Conservation (phyloP, 2,329 filamentous ascomycete species). For the Ceratocystis ficicola region DNA sequence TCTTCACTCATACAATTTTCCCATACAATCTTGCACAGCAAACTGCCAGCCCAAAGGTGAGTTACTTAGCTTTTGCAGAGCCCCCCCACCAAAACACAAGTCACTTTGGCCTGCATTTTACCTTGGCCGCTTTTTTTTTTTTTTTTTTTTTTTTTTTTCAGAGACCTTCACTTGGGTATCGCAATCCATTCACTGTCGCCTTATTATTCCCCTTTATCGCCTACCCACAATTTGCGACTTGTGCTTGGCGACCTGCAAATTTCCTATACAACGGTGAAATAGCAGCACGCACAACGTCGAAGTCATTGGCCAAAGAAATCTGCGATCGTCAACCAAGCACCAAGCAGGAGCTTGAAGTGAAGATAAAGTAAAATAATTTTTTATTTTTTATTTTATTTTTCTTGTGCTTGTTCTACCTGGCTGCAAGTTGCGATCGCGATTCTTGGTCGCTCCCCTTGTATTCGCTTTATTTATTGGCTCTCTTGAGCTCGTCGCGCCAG, state of each 20-base stretch:
- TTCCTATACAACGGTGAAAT: neutral
- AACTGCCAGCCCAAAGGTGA: constrained; percentile 41
- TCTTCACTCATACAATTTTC: constrained; percentile 50
- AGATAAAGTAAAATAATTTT: neutral
- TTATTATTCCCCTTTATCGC: constrained; percentile 1
- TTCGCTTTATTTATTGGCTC: neutral
- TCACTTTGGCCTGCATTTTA: constrained; percentile 22
- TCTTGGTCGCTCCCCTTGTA: neutral
- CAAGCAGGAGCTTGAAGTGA: neutral
- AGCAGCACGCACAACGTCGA: too few species aligned
- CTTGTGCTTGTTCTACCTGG: neutral
- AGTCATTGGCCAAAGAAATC: neutral
- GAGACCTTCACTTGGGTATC: constrained; percentile 4
- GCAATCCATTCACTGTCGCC: constrained; percentile 6
- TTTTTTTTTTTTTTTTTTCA: constrained; percentile 22
- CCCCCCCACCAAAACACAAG: constrained; percentile 25
- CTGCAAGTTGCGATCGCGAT: neutral
- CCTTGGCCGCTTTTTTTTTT: constrained; percentile 22
- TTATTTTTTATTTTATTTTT: neutral
- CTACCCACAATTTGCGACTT: neutral
- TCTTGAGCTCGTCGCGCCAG: neutral
- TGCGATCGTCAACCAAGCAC: neutral
- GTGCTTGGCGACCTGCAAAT: neutral
- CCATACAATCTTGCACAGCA: constrained; percentile 41
- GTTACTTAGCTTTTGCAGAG: constrained; percentile 36